Evolutionary conservation across 768 basidiomycete genomes (phyloP), one percentile per base, ranked within the genome.

Genomic region (Mycena vitilis): DNA sequence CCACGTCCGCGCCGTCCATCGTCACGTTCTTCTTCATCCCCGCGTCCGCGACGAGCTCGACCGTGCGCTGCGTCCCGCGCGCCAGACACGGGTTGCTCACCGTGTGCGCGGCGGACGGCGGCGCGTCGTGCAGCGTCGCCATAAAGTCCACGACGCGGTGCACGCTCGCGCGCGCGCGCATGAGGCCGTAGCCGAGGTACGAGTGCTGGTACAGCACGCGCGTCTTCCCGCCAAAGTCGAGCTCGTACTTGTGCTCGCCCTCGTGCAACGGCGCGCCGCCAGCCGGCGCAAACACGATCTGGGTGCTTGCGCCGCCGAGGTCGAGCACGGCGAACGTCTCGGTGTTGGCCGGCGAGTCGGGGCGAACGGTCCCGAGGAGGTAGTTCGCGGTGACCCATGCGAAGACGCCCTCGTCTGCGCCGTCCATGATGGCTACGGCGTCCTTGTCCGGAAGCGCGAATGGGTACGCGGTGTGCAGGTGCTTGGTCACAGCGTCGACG

Each of bases 321-420:
- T 99, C 98, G 57, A 99, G 90, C 51, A 98, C 95, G 25, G 97
- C 97, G 72, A 93, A 94, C 34, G 93, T 90, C 23, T 81, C 77
- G 20, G 82, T 84, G 36, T 82, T 79, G 60, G 76, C 69, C 2
- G 20, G 13, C 38, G 86, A 79, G 56, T 85, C 86, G 5, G 85
- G 82, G 18, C 89, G 86, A 75, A 98, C 89, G 45, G 30, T 30
- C 30, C 86, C 85, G 49, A 97, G 82, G 55, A 98, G 85, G 80
- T 98, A 98, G 80, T 99, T 99, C 66, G 94, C 95, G 20, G 97
- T 98, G 72, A 98, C 95, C 96, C 97, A 99, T 36, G 97, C 95
- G 77, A 94, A 99, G n/a, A 98, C 95, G 38, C 95, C 97, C 79
- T 98, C 97, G 76, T 99, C 96, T 71, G 90, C 83, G 10, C 96